A percentile compares a stretch with the other conserved stretches of the same genome.
Conservation (phyloP, 176 grass and related monocot species). For the Oryza longistaminata region DNA sequence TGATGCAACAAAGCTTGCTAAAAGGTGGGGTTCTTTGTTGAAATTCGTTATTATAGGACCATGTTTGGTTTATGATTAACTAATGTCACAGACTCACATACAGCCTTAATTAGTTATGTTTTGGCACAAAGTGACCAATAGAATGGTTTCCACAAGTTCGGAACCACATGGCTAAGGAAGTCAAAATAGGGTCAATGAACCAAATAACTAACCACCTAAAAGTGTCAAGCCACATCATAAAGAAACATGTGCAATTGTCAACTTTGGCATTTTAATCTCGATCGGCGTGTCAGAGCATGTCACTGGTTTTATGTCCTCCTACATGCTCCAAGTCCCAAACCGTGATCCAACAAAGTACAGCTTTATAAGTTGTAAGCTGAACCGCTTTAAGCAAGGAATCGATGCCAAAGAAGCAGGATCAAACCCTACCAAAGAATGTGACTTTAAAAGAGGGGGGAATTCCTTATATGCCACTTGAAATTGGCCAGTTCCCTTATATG, state of each 20-base stretch:
- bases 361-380: not conserved
- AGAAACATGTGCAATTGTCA: not conserved
- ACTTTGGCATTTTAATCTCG: not conserved
- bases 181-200: not conserved
- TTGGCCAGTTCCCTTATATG: no score
- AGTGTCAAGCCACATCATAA: not conserved
- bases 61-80: no score
- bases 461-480: no score
- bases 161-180: not conserved
- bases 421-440: not conserved
- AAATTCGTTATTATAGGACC: no score
- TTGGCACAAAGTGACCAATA: no score
- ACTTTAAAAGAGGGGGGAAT: not conserved
- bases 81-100: no score
- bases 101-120: no score
- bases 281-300: not conserved
- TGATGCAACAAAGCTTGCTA: no score
- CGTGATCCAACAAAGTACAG: not conserved
- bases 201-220: not conserved
- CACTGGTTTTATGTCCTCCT: not conserved
- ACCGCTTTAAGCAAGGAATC: slow-evolving; percentile 3
- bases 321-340: not conserved
- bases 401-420: not conserved
- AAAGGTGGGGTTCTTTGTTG: no score
- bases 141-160: not conserved